These are phyloP conservation scores for Pseudonitzschia multistriata DNA, from an alignment of 108 stramenopile genomes.

Conservation along the genomic window DNA sequence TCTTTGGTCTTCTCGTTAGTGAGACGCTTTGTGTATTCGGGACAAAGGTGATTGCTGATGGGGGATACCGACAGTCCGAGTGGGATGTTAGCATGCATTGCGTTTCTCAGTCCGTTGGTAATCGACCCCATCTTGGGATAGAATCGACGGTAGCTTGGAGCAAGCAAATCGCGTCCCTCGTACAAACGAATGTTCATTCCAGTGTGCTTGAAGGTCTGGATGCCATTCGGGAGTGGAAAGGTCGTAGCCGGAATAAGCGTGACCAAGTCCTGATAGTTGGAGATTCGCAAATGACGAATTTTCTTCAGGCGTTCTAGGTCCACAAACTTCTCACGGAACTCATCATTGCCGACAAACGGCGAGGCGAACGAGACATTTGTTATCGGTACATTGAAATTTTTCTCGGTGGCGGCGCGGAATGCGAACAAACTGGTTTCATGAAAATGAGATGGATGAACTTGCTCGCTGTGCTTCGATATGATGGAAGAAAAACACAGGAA, in stretches of 20 bases:
- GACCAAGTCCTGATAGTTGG: background rate
- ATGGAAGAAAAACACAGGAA: background rate
- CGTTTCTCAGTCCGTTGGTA: background rate
- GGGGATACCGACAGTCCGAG: background rate
- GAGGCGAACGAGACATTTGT: constrained; percentile 1
- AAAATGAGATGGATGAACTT: too few species aligned
- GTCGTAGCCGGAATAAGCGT: background rate
- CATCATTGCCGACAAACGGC: background rate
- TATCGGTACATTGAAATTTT: background rate
- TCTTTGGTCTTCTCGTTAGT: background rate
- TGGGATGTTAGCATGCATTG: background rate
- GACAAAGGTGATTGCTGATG: background rate
- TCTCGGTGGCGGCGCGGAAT: background rate
- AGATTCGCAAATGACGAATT: background rate
- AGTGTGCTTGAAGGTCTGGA: background rate
- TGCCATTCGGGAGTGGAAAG: background rate
- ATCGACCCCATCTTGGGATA: background rate
- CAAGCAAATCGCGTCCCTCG: background rate
- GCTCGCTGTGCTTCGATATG: background rate
- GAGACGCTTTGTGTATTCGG: background rate
- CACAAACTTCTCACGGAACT: background rate
- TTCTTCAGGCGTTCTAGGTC: background rate
- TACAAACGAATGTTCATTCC: constrained; percentile 8
- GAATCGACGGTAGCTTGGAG: background rate
- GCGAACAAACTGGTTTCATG: background rate